Conservation (phyloP, 2,329 filamentous ascomycete genomes). For the Hirsutella minnesotensis region DNA sequence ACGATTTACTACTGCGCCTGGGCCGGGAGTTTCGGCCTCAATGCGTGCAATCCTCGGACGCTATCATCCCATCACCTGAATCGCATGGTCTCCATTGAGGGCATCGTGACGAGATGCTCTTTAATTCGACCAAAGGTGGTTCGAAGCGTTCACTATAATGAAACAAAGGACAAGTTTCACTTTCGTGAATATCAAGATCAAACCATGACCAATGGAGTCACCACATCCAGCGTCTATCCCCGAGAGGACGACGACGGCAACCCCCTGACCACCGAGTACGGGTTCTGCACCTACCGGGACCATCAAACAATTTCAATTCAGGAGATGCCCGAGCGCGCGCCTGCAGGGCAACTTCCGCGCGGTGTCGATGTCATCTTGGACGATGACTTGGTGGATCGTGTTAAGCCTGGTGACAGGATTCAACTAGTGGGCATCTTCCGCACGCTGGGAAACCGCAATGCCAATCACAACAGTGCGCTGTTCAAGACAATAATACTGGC, state of each 20-base stretch:
- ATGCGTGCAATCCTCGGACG: constrained; percentile 87
- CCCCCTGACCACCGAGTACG: constrained; percentile 87
- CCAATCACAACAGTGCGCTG: constrained; percentile 76
- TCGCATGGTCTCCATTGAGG: constrained; percentile 93
- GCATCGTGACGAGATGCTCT: constrained; percentile 93
- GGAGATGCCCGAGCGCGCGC: constrained; percentile 96
- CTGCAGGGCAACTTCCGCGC: constrained; percentile 86
- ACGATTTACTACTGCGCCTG: constrained; percentile 94
- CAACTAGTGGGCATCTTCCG: constrained; percentile 95
- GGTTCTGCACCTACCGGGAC: constrained; percentile 88
- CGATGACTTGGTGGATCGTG: constrained; percentile 87
- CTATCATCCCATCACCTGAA: constrained; percentile 83
- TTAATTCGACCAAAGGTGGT: constrained; percentile 95
- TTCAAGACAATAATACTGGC: constrained; percentile 92
- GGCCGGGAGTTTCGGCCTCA: constrained; percentile 89
- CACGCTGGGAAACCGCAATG: constrained; percentile 88
- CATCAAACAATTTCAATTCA: constrained; percentile 98
- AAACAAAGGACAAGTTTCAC: constrained; percentile 74
- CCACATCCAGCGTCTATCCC: constrained; percentile 85
- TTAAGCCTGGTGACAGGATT: constrained; percentile 91
- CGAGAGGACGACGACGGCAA: constrained; percentile 90
- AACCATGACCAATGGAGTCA: constrained; percentile 88
- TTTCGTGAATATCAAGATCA: constrained; percentile 89
- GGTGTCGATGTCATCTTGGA: constrained; percentile 95
- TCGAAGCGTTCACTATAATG: constrained; percentile 94